phyloP scores from a whole-genome alignment of 164 flowering plant genomes.

The Tinospora cordifolia region DNA sequence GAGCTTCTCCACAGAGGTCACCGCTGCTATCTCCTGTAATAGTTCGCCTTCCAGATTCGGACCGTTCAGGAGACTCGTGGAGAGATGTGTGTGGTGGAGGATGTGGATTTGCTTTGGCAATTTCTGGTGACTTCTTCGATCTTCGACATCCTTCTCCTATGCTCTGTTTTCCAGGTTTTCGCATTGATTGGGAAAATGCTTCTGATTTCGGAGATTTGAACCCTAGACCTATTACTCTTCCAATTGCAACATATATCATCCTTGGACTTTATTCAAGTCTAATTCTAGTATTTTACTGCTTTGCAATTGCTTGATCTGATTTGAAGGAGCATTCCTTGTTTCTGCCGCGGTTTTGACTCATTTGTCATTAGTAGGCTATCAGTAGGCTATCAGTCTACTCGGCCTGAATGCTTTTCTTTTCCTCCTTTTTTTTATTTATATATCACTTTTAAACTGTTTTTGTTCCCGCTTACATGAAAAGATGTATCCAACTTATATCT shows the following conservation, averaged over 20 bases:
- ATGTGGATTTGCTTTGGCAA: conserved; percentile 91
- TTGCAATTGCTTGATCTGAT: background rate
- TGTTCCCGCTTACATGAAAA: background rate
- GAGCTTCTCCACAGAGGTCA: conserved; percentile 70
- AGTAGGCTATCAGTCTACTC: background rate
- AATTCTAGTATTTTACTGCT: background rate
- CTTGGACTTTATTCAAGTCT: no score
- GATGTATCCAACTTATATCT: background rate
- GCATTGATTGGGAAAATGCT: background rate
- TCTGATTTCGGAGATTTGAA: conserved; percentile 2
- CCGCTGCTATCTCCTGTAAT: conserved; percentile 65
- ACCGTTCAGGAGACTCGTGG: conserved; percentile 38
- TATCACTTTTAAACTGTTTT: background rate
- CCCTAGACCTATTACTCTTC: background rate
- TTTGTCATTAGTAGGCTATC: background rate
- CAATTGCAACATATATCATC: no score
- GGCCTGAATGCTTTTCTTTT: background rate
- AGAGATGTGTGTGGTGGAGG: conserved; percentile 92
- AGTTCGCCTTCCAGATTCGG: conserved; percentile 40
- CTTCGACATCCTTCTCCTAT: background rate
- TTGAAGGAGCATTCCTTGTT: background rate
- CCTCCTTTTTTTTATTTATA: background rate
- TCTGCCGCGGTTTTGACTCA: background rate
- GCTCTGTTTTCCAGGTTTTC: background rate
- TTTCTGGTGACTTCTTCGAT: conserved; percentile 47